A percentile compares a stretch with the other conserved stretches of the same genome.
phyloP scores from a whole-genome alignment of 2,329 filamentous ascomycete species.

The Ciborinia camelliae region DNA sequence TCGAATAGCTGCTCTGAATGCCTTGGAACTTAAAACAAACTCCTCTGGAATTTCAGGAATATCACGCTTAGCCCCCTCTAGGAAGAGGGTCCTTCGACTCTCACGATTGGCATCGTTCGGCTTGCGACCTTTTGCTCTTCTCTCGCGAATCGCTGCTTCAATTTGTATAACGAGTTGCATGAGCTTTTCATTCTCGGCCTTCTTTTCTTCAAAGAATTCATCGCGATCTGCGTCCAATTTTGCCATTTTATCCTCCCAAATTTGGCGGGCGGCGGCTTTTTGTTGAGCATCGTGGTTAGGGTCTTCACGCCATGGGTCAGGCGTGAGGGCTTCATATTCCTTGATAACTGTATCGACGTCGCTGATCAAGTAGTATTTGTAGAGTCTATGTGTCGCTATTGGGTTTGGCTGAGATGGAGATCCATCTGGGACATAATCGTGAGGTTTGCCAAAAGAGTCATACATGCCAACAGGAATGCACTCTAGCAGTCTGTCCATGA shows the following conservation, averaged over 20 bases:
- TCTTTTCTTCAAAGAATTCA: conserved; percentile 30
- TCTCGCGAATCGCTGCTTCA: conserved; percentile 29
- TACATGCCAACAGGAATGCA: conserved; percentile 36
- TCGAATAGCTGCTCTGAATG: conserved; percentile 35
- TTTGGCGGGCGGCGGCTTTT: conserved; percentile 27
- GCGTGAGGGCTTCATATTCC: conserved; percentile 33
- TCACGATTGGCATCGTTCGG: conserved; percentile 31
- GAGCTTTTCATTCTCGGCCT: conserved; percentile 31
- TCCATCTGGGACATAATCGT: conserved; percentile 31
- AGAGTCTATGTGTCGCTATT: conserved; percentile 27
- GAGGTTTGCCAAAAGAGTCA: conserved; percentile 36
- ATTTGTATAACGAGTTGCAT: conserved; percentile 34
- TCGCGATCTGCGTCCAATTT: conserved; percentile 28
- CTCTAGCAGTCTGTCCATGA: conserved; percentile 32
- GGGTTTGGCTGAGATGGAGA: neutral
- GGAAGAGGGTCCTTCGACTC: conserved; percentile 32
- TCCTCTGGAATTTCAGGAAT: conserved; percentile 30
- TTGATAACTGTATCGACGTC: conserved; percentile 32
- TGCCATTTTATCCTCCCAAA: conserved; percentile 27
- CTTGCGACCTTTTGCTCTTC: conserved; percentile 27
- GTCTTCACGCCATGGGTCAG: conserved; percentile 29
- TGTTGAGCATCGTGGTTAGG: conserved; percentile 29
- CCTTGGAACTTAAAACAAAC: conserved; percentile 29
- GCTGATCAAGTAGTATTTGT: conserved; percentile 32
- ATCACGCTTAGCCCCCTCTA: conserved; percentile 30